Percentiles rank a stretch among this genome's conserved stretches.
phyloP scores from a whole-genome alignment of 345 rosid species.

The Rubroshorea leprosula region DNA sequence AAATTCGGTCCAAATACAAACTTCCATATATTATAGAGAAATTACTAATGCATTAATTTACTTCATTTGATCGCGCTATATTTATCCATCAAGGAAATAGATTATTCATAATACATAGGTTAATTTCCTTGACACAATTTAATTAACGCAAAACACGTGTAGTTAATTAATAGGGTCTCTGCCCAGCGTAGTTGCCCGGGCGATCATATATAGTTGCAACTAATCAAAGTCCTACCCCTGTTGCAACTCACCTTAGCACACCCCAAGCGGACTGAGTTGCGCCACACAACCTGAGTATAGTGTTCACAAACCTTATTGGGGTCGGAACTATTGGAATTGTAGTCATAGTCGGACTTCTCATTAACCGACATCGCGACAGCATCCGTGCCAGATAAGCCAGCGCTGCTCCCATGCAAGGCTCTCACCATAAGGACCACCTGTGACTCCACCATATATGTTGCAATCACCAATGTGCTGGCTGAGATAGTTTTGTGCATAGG shows the following conservation, averaged over 20 bases:
- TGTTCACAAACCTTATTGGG: not conserved
- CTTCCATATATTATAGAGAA: too few relatives aligned
- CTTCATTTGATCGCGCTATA: too few relatives aligned
- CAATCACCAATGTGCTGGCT: not conserved
- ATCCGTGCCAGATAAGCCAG: not conserved
- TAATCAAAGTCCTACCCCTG: conserved; percentile 7
- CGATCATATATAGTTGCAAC: conserved; percentile 21
- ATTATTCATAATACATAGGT: too few relatives aligned
- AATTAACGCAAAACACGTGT: not conserved
- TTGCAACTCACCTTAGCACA: conserved; percentile 4
- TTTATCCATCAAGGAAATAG: not conserved
- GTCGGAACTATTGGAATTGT: not conserved
- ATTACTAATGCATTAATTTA: too few relatives aligned
- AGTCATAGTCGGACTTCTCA: conserved; percentile 7
- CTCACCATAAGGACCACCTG: conserved; percentile 16
- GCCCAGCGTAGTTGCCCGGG: conserved; percentile 7
- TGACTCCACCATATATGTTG: not conserved
- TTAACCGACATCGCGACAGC: conserved; percentile 5
- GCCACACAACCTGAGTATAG: conserved; percentile 12
- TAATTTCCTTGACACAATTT: not conserved
- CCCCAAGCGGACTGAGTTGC: conserved; percentile 11
- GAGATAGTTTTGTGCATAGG: too few relatives aligned
- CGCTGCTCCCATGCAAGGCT: conserved; percentile 9
- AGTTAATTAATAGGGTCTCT: conserved; percentile 4
- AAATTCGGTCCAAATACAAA: too few relatives aligned